Base-by-base conservation (phyloP, 2,329 filamentous ascomycete genomes). In the Epichloe festucae region DNA sequence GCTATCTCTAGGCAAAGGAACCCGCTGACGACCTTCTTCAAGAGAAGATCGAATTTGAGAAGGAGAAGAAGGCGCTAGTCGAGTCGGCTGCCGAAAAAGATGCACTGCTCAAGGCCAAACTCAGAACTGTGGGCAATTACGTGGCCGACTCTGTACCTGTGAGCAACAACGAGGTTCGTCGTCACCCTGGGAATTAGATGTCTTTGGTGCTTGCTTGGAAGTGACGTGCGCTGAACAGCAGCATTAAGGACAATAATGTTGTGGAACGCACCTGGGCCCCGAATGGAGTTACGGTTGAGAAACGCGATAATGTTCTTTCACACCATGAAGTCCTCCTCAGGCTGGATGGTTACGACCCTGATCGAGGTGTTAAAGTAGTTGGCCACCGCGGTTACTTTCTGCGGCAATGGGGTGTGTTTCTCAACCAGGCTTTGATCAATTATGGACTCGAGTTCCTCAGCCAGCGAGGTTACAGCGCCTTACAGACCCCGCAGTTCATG, bases 361-460 rank as follows among this genome's bases (percentile, higher is more conserved):
- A 95, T 64, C 84, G 93, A 57, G 89, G 89, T 58, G 87, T 89
- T 57, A 97, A 97, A 75, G 80, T 97, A 56, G 90, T 95, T 44
- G 91, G 93, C 49, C 91, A 97, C 70, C 79, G 91, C 60, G 91
- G 91, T 40, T 97, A 97, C 73, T 96, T 91, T 71, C 71, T 97
- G 62, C 89, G 83, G 53, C 84, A 85, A 55, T 95, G 90, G 74
- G 93, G 91, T 54, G 82, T 96, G 40, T 90, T 91, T 67, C 75
- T 95, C 57, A 95, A 95, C 71, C 84, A 93, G 65, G 93, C 93
- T 1, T 77, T 98, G 49, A 84, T 96, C 69, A 95, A 95, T 72
- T 98, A 97, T 65, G 91, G 90, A 50, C 75, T 96, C 46, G 85
- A 95, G 63, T 97, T 95, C 67, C 81, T 97, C 51, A 81, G 81